A percentile compares a stretch with the other conserved stretches of the same genome.
These are phyloP conservation scores for Rhypophila decipiens DNA, from an alignment of 495 filamentous ascomycete genomes.

Conservation along the genomic window DNA sequence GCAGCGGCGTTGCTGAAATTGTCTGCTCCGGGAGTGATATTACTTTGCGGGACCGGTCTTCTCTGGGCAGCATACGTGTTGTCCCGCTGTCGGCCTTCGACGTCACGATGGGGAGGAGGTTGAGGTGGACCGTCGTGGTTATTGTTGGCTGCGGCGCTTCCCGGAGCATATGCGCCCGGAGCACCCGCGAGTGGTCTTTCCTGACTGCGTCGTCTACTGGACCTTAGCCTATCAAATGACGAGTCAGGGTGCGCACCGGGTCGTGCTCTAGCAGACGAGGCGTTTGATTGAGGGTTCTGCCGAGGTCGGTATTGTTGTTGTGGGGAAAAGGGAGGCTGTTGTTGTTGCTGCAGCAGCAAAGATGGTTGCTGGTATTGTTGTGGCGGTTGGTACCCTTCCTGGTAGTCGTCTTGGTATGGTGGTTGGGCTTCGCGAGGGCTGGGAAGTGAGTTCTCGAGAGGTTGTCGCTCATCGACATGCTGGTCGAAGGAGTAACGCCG, in stretches of 20 bases:
- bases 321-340: conserved; percentile 11
- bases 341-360: conserved; percentile 15
- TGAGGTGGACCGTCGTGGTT: conserved; percentile 14
- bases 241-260: conserved; percentile 39
- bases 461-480: conserved; percentile 31
- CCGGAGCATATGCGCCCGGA: conserved; percentile 13
- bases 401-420: conserved; percentile 3
- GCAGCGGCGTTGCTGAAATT: conserved; percentile 65
- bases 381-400: conserved; percentile 12
- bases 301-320: conserved; percentile 18
- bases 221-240: conserved; percentile 33
- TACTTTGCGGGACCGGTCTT: conserved; percentile 34
- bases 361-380: conserved; percentile 13
- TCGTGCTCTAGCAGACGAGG: conserved; percentile 17
- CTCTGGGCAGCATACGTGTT: conserved; percentile 12
- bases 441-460: conserved; percentile 23
- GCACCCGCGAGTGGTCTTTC: conserved; percentile 12
- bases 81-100: conserved; percentile 13
- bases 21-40: conserved; percentile 65
- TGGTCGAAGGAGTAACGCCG: conserved; percentile 24
- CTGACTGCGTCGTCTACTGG: conserved; percentile 31
- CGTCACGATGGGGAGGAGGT: conserved; percentile 19
- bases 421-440: conserved; percentile 1
- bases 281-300: conserved; percentile 15
- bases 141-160: conserved; percentile 5